Conservation (phyloP, 108 stramenopile genomes). For the Nitzschia inconspicua region DNA sequence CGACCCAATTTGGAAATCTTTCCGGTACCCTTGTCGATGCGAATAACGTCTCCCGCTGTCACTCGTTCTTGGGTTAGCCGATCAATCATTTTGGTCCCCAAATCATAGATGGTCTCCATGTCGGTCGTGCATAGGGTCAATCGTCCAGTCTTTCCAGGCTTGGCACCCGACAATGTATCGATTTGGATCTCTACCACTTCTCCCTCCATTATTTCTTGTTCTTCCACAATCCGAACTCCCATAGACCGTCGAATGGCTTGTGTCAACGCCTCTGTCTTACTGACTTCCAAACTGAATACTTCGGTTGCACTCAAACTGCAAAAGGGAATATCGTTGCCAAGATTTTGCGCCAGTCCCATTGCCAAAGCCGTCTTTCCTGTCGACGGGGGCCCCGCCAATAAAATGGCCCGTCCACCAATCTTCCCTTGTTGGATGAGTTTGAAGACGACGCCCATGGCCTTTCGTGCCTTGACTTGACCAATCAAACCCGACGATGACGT, state of each 20-base stretch:
- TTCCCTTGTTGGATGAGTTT: conserved; percentile 93
- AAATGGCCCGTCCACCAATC: conserved; percentile 96
- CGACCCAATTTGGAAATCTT: conserved; percentile 96
- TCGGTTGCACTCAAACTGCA: conserved; percentile 94
- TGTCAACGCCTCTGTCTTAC: conserved; percentile 99
- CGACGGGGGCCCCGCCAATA: conserved; percentile 96
- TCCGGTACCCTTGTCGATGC: conserved; percentile 98
- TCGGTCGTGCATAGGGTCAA: conserved; percentile 98
- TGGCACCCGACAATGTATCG: conserved; percentile 53
- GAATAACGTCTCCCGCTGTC: conserved; percentile 98
- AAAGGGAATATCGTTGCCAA: conserved; percentile 88
- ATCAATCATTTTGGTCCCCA: conserved; percentile 99
- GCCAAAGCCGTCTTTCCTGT: conserved; percentile 99
- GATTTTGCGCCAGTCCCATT: conserved; percentile 93
- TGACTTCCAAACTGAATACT: conserved; percentile 97
- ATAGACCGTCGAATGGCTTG: conserved; percentile 94
- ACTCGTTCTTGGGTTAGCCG: conserved; percentile 95
- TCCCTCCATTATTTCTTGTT: conserved; percentile 99
- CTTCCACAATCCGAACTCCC: conserved; percentile 96
- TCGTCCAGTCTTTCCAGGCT: conserved; percentile 88
- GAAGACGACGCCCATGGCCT: conserved; percentile 95
- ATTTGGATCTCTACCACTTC: conserved; percentile 99
- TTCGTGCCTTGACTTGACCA: conserved; percentile 95
- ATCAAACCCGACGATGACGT: conserved; percentile 76
- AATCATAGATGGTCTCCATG: conserved; percentile 99